A percentile compares a stretch with the other conserved stretches of the same genome.
Evolutionary conservation across 2,329 filamentous ascomycete species (phyloP).

Genomic region (Talaromyces sp.): DNA sequence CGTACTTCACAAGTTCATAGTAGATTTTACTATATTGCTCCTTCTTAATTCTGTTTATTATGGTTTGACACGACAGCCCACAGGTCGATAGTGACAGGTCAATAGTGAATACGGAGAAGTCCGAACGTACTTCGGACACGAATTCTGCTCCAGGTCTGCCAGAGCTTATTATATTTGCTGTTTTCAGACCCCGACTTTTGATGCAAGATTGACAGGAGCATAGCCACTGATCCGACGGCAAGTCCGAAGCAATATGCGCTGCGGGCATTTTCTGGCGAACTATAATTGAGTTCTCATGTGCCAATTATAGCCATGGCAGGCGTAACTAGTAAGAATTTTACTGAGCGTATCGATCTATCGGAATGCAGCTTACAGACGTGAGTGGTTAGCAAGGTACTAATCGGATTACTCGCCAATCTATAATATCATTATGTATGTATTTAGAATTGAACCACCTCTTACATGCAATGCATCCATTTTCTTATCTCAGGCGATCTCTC

Average conservation of each 20-base stretch:
- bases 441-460: conserved; percentile 10
- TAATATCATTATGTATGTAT: conserved; percentile 16
- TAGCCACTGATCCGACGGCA: background rate
- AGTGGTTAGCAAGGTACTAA: background rate
- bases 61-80: background rate
- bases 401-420: background rate
- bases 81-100: background rate
- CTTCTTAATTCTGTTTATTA: background rate
- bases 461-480: conserved; percentile 18
- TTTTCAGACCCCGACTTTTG: background rate
- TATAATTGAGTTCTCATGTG: too few species aligned
- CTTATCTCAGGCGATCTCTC: conserved; percentile 29
- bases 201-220: background rate
- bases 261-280: too few species aligned
- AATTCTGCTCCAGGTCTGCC: background rate
- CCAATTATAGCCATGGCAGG: background rate
- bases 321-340: background rate
- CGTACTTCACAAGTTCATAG: too few species aligned
- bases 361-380: background rate
- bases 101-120: background rate
- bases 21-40: too few species aligned
- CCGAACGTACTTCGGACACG: background rate
- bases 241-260: background rate
- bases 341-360: background rate
- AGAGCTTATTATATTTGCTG: background rate